Percentiles rank a stretch among this genome's conserved stretches.
These are phyloP conservation scores for Penicillium daleae DNA, from an alignment of 495 filamentous ascomycete species.

Conservation along the genomic window DNA sequence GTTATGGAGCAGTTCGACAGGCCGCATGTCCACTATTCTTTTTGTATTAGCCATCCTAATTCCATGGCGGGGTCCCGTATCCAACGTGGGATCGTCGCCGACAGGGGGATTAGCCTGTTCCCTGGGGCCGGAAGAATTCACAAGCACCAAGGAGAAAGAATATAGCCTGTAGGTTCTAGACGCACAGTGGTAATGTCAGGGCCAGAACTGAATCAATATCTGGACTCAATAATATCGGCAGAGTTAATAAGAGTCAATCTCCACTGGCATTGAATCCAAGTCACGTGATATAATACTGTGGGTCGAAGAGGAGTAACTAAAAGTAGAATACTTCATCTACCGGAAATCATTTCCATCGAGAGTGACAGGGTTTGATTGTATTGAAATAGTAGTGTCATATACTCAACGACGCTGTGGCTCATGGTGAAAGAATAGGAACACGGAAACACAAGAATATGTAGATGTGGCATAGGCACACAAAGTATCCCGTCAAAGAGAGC, in stretches of 20 bases:
- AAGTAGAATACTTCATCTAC: too few species aligned
- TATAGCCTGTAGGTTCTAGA: not conserved
- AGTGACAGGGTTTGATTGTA: not conserved
- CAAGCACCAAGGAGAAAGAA: not conserved
- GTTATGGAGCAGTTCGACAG: not conserved
- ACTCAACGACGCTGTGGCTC: not conserved
- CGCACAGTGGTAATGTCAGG: not conserved
- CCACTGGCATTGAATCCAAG: not conserved
- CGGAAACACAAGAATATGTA: not conserved
- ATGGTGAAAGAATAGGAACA: not conserved
- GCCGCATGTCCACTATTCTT: not conserved
- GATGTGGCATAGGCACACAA: not conserved
- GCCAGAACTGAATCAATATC: not conserved
- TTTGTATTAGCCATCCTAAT: not conserved
- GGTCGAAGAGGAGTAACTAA: too few species aligned
- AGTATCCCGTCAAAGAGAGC: not conserved
- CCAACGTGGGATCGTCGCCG: not conserved
- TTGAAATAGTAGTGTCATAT: not conserved
- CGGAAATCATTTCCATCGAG: not conserved
- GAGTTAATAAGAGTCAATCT: not conserved
- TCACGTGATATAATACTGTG: not conserved
- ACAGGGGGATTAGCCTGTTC: slow-evolving; percentile 5
- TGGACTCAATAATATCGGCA: not conserved
- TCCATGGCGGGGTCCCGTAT: not conserved
- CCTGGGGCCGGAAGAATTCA: not conserved